phyloP scores from a whole-genome alignment of 2,329 filamentous ascomycete species.

The Ophiostoma angusticollis region DNA sequence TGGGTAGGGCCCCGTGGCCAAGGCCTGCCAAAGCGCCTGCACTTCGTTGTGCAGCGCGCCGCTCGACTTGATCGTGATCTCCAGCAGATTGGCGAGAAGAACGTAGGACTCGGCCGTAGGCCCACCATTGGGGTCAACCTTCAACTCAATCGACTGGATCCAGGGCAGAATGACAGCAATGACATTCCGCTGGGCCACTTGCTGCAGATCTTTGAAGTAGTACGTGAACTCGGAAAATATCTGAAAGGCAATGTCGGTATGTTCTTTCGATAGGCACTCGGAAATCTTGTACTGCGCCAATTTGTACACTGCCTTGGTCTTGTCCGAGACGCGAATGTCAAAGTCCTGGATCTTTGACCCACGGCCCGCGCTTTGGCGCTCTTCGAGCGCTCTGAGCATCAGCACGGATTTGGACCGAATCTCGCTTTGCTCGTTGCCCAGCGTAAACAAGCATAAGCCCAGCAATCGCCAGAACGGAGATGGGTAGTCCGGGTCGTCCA shows the following conservation, averaged over 20 bases:
- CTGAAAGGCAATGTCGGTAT: slow-evolving; percentile 79
- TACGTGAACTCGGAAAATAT: slow-evolving; percentile 92
- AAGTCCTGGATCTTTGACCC: slow-evolving; percentile 92
- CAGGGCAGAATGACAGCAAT: slow-evolving; percentile 90
- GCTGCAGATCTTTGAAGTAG: slow-evolving; percentile 79
- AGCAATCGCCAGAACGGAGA: slow-evolving; percentile 85
- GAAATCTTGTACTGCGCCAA: slow-evolving; percentile 95
- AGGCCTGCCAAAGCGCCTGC: slow-evolving; percentile 90
- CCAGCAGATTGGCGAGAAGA: slow-evolving; percentile 83
- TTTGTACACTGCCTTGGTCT: slow-evolving; percentile 96
- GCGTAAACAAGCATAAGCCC: slow-evolving; percentile 76
- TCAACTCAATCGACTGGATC: slow-evolving; percentile 88
- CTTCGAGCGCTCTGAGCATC: slow-evolving; percentile 68
- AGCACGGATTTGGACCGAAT: slow-evolving; percentile 80
- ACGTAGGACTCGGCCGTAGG: slow-evolving; percentile 90
- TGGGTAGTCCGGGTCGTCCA: slow-evolving; percentile 69
- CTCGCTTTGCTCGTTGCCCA: slow-evolving; percentile 82
- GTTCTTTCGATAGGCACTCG: slow-evolving; percentile 73
- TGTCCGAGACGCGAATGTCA: slow-evolving; percentile 96
- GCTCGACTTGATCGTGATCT: slow-evolving; percentile 89
- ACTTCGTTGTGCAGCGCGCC: slow-evolving; percentile 88
- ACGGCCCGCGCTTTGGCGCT: slow-evolving; percentile 53
- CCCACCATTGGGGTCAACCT: slow-evolving; percentile 80
- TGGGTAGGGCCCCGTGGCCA: slow-evolving; percentile 82
- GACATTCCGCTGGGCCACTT: slow-evolving; percentile 80